phyloP scores from a whole-genome alignment of 768 basidiomycete species.

The Termitomyces sp. region DNA sequence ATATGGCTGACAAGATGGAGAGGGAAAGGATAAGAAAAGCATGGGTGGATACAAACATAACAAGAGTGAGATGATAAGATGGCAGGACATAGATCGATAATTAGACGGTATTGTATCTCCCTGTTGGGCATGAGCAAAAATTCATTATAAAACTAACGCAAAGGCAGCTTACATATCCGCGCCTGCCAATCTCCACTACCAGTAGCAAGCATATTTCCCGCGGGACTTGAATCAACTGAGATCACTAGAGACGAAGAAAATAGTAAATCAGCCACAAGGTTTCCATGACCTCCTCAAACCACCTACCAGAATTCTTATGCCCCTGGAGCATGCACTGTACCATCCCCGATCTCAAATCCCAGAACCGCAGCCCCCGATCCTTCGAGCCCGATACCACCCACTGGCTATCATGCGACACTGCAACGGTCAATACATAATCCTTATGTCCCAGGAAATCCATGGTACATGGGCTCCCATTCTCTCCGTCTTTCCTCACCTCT shows the following conservation, averaged over 20 bases:
- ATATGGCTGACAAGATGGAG: slow-evolving; percentile 1
- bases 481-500: slow-evolving; percentile 48
- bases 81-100: not conserved
- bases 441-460: slow-evolving; percentile 92
- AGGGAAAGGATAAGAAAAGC: not conserved
- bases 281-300: not conserved
- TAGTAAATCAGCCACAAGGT: not conserved
- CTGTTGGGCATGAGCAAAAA: slow-evolving; percentile 2
- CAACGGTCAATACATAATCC: slow-evolving; percentile 57
- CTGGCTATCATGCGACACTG: slow-evolving; percentile 84
- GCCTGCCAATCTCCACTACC: slow-evolving; percentile 53
- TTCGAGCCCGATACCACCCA: slow-evolving; percentile 94
- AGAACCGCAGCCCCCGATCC: slow-evolving; percentile 94
- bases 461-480: slow-evolving; percentile 46
- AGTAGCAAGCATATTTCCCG: slow-evolving; percentile 42
- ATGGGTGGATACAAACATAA: not conserved
- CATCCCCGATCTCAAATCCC: slow-evolving; percentile 70
- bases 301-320: slow-evolving; percentile 52
- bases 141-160: not conserved
- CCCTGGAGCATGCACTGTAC: slow-evolving; percentile 93
- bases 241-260: slow-evolving; percentile 30
- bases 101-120: slow-evolving; percentile 16
- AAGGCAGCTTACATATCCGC: slow-evolving; percentile 41
- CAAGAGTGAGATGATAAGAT: not conserved
- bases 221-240: slow-evolving; percentile 43